These are phyloP conservation scores for Phaffomyces antillensis DNA, from an alignment of 805 yeast species.

Conservation along the genomic window DNA sequence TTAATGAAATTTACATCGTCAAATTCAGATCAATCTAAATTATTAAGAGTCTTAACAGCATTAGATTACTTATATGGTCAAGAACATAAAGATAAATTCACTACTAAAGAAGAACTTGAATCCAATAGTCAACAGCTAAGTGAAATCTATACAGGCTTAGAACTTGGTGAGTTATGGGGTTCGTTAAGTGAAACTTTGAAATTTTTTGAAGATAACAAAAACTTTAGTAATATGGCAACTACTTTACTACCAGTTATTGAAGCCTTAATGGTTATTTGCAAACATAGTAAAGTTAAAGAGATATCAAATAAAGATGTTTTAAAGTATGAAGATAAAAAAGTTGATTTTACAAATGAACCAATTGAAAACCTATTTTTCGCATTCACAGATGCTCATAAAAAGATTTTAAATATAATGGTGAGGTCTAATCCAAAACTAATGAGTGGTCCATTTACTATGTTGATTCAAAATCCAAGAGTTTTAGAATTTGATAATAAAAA, in stretches of 20 bases:
- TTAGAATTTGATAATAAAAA: conserved; percentile 93
- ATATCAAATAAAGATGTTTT: conserved; percentile 45
- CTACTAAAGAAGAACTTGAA: conserved; percentile 23
- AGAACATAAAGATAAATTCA: conserved; percentile 10
- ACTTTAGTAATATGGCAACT: conserved; percentile 62
- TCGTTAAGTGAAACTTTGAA: conserved; percentile 69
- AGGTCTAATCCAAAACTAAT: conserved; percentile 83
- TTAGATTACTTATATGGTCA: conserved; percentile 66
- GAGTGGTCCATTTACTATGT: conserved; percentile 92
- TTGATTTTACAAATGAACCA: conserved; percentile 68
- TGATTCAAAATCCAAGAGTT: conserved; percentile 82
- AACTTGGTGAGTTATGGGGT: conserved; percentile 79
- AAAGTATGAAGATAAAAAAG: conserved; percentile 54
- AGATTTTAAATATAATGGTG: conserved; percentile 85
- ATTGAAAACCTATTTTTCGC: conserved; percentile 74
- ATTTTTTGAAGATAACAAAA: conserved; percentile 51
- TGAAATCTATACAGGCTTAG: conserved; percentile 55
- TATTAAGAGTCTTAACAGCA: conserved; percentile 82
- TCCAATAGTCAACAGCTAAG: conserved; percentile 37
- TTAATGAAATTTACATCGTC: conserved; percentile 68
- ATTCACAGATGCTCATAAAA: conserved; percentile 84
- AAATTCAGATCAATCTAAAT: conserved; percentile 80
- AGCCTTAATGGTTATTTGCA: conserved; percentile 93
- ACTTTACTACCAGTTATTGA: conserved; percentile 82
- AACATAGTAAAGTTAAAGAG: conserved; percentile 64